A percentile compares a stretch with the other conserved stretches of the same genome.
Evolutionary conservation across 202 grass and related monocot species (phyloP).

Genomic region (Schoenoplectus tabernaemontani): DNA sequence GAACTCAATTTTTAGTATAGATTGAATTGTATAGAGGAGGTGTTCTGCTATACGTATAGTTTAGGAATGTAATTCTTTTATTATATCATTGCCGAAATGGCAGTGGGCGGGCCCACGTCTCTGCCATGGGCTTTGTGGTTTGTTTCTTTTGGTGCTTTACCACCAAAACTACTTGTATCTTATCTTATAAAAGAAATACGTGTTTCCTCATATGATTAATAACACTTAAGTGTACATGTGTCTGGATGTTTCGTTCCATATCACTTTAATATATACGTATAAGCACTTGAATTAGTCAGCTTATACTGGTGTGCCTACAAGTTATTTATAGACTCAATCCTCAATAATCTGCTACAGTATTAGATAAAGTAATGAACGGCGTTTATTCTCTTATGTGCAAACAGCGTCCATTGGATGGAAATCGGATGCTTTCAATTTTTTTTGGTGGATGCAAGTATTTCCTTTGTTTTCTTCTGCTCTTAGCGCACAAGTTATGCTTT

Average conservation of each 20-base stretch:
- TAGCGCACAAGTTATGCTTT: not conserved
- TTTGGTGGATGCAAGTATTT: not conserved
- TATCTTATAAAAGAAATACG: not conserved
- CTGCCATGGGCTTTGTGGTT: conserved; percentile 3
- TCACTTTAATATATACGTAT: not conserved
- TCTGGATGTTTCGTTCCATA: not conserved
- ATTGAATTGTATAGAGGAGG: conserved; percentile 10
- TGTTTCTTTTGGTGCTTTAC: not conserved
- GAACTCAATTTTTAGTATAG: conserved; percentile 8
- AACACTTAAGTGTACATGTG: not conserved
- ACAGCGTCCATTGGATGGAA: not conserved
- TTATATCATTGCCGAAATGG: conserved; percentile 14
- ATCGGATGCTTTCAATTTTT: not conserved
- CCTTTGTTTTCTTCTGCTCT: not conserved
- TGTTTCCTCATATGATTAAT: conserved; percentile 5
- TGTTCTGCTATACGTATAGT: conserved; percentile 15
- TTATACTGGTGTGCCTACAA: too few species aligned
- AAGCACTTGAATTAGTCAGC: not conserved
- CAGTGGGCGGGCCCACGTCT: not conserved
- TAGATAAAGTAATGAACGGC: too few species aligned
- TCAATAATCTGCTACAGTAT: not conserved
- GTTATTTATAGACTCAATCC: too few species aligned
- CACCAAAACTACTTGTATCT: not conserved
- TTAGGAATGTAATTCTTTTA: conserved; percentile 19
- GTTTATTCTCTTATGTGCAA: not conserved